Base-by-base conservation (phyloP, 1,284 basidiomycete genomes). In the Salmacisia buchloeana region DNA sequence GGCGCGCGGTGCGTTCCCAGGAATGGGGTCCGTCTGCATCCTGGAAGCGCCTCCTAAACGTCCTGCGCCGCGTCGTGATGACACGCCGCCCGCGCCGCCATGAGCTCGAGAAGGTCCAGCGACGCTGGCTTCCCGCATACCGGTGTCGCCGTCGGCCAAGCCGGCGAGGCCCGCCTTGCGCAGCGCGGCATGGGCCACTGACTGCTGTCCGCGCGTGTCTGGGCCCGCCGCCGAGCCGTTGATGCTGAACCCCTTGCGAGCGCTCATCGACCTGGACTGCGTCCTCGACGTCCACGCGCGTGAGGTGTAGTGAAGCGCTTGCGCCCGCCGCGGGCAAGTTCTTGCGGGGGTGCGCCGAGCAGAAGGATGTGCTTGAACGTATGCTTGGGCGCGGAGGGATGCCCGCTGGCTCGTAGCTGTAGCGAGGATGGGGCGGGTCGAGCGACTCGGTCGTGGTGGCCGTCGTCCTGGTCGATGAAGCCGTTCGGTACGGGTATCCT, bases 111-210 rank as follows among this genome's bases (percentile, higher is more conserved):
- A 29, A 6, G 62, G 62, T 31, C 65, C 63, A 12, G 58, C 29
- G 15, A 62, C 43, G 54, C 62, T 49, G 25, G 59, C 38, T 43
- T 46, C 46, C 3, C 66, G 27, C 66, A 67, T 67, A 21, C 64
- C 64, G 5, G 34, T 52, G 31, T 71, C 70, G 2, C 68, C 63
- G 43, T 71, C 70, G 3, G 31, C 45, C 1, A 68, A 7, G 41
- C 41, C 9, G 6, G 29, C 63, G 10, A 71, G 66, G 13, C 70
- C 70, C 3, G 70, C 70, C 35, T 62, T 67, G 27, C 70, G 68
- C 21, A 71, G 59, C 6, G 70, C 70, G 41, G 68, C 62, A 4
- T 68, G 68, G 0, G 70, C 68, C 36, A 71, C 66, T 13, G 64
- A 63, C 61, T 69, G 70, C 31, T 64, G 64, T 45, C 65, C 65